Evolutionary conservation across 306 rosid species (phyloP).

Genomic region (Spatholobus suberectus): DNA sequence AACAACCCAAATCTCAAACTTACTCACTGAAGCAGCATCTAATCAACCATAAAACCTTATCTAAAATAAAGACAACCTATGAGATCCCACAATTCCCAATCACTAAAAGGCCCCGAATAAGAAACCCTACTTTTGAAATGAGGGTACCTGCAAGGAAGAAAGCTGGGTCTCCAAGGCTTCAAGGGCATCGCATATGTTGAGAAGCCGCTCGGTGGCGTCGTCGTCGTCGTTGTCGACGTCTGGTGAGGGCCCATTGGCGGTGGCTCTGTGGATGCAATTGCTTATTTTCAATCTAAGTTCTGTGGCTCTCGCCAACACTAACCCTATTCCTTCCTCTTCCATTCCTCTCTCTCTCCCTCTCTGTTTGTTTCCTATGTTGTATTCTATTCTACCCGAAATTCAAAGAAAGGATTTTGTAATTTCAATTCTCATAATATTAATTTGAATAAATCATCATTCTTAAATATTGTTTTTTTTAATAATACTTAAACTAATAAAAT

Average conservation of each 20-base stretch:
- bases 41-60: neutral
- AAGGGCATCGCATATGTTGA: slow-evolving; percentile 82
- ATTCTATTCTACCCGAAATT: neutral
- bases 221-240: slow-evolving; percentile 54
- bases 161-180: slow-evolving; percentile 91
- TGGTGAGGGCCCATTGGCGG: slow-evolving; percentile 40
- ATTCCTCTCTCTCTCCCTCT: slow-evolving; percentile 15
- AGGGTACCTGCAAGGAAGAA: slow-evolving; percentile 76
- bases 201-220: slow-evolving; percentile 60
- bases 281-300: slow-evolving; percentile 85
- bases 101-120: neutral
- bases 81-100: slow-evolving; percentile 16
- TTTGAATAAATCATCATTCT: too few species aligned
- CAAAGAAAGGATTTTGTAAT: neutral
- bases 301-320: slow-evolving; percentile 89
- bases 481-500: too few species aligned
- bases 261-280: slow-evolving; percentile 64
- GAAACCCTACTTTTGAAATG: slow-evolving; percentile 28
- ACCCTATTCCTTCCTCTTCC: slow-evolving; percentile 89
- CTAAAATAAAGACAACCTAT: neutral
- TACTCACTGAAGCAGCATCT: neutral
- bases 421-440: neutral
- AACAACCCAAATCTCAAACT: slow-evolving; percentile 8
- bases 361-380: slow-evolving; percentile 11
- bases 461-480: too few species aligned